Percentiles rank a stretch among this genome's conserved stretches.
Conservation (phyloP, 2,329 filamentous ascomycete species). For the Grosmannia penicillata region DNA sequence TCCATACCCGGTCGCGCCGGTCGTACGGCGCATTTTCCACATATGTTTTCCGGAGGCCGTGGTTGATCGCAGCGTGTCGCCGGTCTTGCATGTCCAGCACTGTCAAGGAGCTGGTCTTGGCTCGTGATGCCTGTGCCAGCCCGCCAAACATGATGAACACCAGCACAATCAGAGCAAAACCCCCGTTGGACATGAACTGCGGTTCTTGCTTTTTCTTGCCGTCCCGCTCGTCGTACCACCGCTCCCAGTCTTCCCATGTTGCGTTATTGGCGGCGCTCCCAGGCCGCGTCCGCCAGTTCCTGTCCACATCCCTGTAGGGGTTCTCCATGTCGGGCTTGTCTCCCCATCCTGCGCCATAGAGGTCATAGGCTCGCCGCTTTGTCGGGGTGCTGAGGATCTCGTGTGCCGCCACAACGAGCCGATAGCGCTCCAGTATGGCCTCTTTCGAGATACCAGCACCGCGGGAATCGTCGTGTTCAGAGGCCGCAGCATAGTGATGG, state of each 20-base stretch:
- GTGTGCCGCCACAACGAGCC: constrained; percentile 76
- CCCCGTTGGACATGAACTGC: constrained; percentile 60
- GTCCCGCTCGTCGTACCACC: constrained; percentile 48
- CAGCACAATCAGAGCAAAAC: constrained; percentile 62
- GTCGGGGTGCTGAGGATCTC: constrained; percentile 69
- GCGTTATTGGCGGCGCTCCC: constrained; percentile 52
- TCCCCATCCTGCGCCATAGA: constrained; percentile 68
- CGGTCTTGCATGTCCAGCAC: constrained; percentile 53
- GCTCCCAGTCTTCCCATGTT: constrained; percentile 97
- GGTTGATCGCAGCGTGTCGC: constrained; percentile 50
- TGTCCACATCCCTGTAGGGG: constrained; percentile 24
- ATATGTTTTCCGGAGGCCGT: constrained; percentile 38
- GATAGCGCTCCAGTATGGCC: constrained; percentile 73
- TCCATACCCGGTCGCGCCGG: constrained; percentile 56
- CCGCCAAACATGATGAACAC: constrained; percentile 54
- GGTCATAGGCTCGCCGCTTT: constrained; percentile 71
- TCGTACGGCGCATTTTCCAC: constrained; percentile 34
- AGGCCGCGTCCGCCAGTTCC: constrained; percentile 31
- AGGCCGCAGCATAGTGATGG: constrained; percentile 17
- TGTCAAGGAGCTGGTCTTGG: constrained; percentile 44
- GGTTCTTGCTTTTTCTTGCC: constrained; percentile 34
- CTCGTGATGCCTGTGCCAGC: constrained; percentile 56
- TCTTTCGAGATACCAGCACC: constrained; percentile 33
- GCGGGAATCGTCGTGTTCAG: not conserved
- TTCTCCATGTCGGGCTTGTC: constrained; percentile 34